Conservation (phyloP, 768 basidiomycete species). For the Tricholoma sp. region DNA sequence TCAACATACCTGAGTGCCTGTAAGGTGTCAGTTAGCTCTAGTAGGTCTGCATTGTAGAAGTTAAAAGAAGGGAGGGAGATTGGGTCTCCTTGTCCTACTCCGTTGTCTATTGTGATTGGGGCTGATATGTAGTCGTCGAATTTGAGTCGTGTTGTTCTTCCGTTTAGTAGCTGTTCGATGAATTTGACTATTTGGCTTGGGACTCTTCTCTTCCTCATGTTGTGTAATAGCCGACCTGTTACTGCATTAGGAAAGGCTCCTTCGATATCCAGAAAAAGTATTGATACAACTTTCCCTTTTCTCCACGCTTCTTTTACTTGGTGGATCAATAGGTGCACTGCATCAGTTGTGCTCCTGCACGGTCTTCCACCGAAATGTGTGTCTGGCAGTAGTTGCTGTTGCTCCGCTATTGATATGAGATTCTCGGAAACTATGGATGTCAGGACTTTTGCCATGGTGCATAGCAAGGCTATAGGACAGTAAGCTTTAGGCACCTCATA, state of each 20-base stretch:
- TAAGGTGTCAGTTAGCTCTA: background rate
- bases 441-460: too few species aligned
- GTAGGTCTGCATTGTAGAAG: background rate
- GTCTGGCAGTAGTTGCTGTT: background rate
- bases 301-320: background rate
- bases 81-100: constrained; percentile 21
- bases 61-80: constrained; percentile 6
- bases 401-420: too few species aligned
- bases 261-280: background rate
- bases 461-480: too few species aligned
- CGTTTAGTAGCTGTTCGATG: background rate
- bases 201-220: background rate
- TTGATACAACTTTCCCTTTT: background rate
- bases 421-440: too few species aligned
- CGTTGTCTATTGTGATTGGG: constrained; percentile 1
- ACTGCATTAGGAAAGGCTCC: background rate
- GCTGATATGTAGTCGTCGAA: background rate
- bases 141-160: background rate
- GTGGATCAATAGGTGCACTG: background rate
- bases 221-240: background rate
- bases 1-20: constrained; percentile 4
- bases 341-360: too few species aligned
- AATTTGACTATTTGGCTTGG: background rate
- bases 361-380: too few species aligned
- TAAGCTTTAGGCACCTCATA: too few species aligned